Base-by-base conservation (phyloP, 208 protist species). In the Wallacemonas collosoma region DNA sequence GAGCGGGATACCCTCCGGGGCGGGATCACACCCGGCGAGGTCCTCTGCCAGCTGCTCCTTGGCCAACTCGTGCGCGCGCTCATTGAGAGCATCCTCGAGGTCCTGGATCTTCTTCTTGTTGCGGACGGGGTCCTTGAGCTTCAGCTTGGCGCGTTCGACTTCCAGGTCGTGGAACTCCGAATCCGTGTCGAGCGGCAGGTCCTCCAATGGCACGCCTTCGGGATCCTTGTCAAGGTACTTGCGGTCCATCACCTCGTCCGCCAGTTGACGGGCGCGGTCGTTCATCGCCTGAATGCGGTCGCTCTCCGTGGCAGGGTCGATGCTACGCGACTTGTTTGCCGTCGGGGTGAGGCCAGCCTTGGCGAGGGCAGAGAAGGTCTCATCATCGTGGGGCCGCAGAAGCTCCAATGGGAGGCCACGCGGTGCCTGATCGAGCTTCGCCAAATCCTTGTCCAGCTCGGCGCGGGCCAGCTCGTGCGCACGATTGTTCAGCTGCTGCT, bases 1-100 rank as follows among this genome's bases (percentile, higher is more conserved):
- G 41, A 95, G 47, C 12, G 90, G 87, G 53, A 93, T 90, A 45
- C 90, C 90, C 65, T 93, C 81, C 6, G 90, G 90, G 7, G 68
- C 79, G 11, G 80, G 66, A 69, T 91, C 87, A 71, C 80, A 83
- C 17, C 76, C 61, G 47, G 76, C 60, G 39, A 82, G 70, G 26
- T 86, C 77, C 40, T 82, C 77, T 2, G 55, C 61, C 14, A 75
- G 64, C 60, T 79, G 68, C 50, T 76, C 50, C 47, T 71, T 68
- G 14, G 82, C 75, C 7, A 94, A 75, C 51, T 94, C 85, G 54
- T 83, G 80, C 58, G 79, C 76, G 14, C 72, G 69, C 35, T 71
- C 74, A 53, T 80, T 80, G 63, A 84, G 68, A 15, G 72, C 71
- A n/a, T 82, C 79, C 84, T 91, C 84, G 8, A 94, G 80, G 3